phyloP scores from a whole-genome alignment of 2,329 filamentous ascomycete species.

The Colletotrichum sp. region DNA sequence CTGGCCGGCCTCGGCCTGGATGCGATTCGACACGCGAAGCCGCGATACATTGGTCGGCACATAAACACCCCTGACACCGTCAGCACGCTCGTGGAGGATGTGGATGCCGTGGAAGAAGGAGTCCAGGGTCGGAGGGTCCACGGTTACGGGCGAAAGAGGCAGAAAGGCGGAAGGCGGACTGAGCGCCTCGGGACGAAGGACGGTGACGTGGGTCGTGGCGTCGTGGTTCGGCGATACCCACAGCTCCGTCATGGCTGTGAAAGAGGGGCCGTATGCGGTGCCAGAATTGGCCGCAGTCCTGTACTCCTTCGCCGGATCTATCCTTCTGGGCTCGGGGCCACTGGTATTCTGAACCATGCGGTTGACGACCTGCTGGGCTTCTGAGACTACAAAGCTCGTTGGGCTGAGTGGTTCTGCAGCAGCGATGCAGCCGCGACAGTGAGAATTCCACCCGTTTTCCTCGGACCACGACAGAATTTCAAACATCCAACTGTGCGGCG shows the following conservation, averaged over 20 bases:
- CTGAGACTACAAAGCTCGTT: neutral
- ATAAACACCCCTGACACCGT: neutral
- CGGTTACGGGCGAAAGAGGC: conserved; percentile 24
- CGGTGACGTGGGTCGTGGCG: conserved; percentile 25
- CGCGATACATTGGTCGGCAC: conserved; percentile 35
- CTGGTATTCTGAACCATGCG: neutral
- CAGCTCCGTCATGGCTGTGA: conserved; percentile 25
- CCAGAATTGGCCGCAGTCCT: neutral
- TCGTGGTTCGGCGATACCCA: conserved; percentile 23
- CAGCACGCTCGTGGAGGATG: neutral
- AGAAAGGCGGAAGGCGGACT: conserved; percentile 11
- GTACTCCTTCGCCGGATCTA: neutral
- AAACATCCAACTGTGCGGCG: conserved; percentile 17
- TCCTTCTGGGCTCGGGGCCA: neutral
- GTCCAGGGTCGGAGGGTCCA: conserved; percentile 33
- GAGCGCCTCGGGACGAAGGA: conserved; percentile 25
- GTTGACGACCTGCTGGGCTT: neutral
- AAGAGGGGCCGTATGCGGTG: conserved; percentile 30
- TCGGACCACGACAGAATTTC: conserved; percentile 28
- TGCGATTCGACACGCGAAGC: conserved; percentile 33
- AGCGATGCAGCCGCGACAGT: conserved; percentile 27
- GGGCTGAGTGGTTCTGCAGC: neutral
- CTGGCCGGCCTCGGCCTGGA: conserved; percentile 23
- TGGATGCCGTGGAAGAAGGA: conserved; percentile 28
- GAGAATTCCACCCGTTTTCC: conserved; percentile 25